phyloP scores from a whole-genome alignment of 2,329 filamentous ascomycete genomes.

The Chaetomium strumarium region DNA sequence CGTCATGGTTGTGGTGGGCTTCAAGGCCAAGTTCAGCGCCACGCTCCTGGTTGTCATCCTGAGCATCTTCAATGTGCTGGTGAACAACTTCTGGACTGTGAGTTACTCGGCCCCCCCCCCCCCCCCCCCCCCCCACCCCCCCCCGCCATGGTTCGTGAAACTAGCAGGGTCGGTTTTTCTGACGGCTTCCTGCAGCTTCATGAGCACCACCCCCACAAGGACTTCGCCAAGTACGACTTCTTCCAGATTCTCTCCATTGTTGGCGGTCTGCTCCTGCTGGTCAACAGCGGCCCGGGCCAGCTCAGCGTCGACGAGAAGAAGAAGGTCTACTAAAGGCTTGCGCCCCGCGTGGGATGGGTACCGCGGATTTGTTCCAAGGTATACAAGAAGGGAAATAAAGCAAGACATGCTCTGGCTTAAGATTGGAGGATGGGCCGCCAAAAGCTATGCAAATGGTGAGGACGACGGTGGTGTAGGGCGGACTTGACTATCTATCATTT shows the following conservation, averaged over 20 bases:
- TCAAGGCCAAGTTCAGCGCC: slow-evolving; percentile 99
- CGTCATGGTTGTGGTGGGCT: slow-evolving; percentile 97
- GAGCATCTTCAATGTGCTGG: slow-evolving; percentile 91
- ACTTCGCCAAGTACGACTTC: slow-evolving; percentile 99
- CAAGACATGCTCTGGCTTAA: neutral
- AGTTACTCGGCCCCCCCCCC: slow-evolving; percentile 34
- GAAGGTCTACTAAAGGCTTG: slow-evolving; percentile 83
- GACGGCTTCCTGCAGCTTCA: slow-evolving; percentile 59
- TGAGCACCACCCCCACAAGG: slow-evolving; percentile 97
- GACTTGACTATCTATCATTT: neutral
- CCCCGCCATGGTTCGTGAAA: too few relatives aligned
- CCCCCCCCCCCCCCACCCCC: too few relatives aligned
- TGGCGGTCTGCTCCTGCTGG: slow-evolving; percentile 87
- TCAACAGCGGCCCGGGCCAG: slow-evolving; percentile 97
- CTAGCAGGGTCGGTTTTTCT: neutral
- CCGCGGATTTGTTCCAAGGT: neutral
- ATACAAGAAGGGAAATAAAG: neutral
- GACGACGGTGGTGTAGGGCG: neutral
- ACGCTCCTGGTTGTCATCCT: slow-evolving; percentile 91
- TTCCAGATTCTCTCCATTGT: slow-evolving; percentile 99
- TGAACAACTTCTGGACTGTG: slow-evolving; percentile 99
- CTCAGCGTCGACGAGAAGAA: slow-evolving; percentile 99
- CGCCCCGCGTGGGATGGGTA: too few relatives aligned
- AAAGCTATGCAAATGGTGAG: neutral
- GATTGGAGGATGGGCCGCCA: neutral